phyloP scores from a whole-genome alignment of 106 monocot genomes.

The Dendrobium huoshanense region DNA sequence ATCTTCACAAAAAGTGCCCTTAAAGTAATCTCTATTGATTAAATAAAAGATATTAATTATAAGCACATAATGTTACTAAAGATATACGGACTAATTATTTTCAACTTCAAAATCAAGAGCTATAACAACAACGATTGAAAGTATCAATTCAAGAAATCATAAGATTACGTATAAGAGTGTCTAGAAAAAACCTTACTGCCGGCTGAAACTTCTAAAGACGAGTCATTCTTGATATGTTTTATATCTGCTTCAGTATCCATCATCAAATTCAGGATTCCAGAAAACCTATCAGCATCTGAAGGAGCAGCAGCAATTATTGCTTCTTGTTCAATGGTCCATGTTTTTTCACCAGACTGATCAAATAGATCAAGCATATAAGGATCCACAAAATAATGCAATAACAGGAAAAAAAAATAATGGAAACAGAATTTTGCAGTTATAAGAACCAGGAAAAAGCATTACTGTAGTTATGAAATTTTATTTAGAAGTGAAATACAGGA shows the following conservation, averaged over 20 bases:
- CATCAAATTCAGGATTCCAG: constrained; percentile 31
- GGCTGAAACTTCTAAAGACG: constrained; percentile 9
- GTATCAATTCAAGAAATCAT: not conserved
- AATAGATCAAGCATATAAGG: not conserved
- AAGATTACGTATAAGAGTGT: not conserved
- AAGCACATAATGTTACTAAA: not conserved
- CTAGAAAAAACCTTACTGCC: constrained; percentile 59
- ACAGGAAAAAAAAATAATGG: not conserved
- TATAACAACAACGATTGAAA: not conserved
- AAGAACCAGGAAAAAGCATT: not conserved
- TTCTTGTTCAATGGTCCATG: constrained; percentile 54
- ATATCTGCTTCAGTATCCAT: not conserved
- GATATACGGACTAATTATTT: not conserved
- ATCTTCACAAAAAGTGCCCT: not conserved
- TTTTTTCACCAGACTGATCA: constrained; percentile 37
- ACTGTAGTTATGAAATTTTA: not conserved
- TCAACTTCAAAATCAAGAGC: not conserved
- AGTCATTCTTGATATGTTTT: constrained; percentile 15
- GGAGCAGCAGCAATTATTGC: constrained; percentile 65
- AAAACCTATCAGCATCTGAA: constrained; percentile 74
- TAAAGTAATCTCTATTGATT: not conserved
- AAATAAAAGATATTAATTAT: not conserved
- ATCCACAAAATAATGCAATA: not conserved
- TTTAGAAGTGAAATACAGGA: not conserved
- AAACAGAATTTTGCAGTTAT: not conserved